phyloP scores from a whole-genome alignment of 345 rosid genomes.

The Euphorbia pulcherrima region DNA sequence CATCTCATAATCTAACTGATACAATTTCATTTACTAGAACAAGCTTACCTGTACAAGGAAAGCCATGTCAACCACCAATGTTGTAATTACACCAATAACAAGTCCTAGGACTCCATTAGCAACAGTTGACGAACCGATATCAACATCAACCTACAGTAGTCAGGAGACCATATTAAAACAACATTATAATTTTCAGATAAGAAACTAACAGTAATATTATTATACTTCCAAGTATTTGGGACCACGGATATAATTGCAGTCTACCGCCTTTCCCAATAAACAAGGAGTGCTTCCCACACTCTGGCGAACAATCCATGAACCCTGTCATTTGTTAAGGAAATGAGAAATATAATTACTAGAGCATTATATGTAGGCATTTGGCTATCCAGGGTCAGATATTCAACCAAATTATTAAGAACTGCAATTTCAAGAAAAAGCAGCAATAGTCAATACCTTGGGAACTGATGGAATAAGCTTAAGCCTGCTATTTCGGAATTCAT shows the following conservation, averaged over 20 bases:
- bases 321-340: conserved; percentile 44
- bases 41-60: conserved; percentile 85
- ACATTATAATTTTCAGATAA: neutral
- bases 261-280: conserved; percentile 91
- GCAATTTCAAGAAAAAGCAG: neutral
- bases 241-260: conserved; percentile 87
- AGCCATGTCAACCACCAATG: conserved; percentile 98
- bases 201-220: neutral
- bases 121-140: conserved; percentile 95
- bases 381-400: neutral
- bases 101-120: conserved; percentile 99
- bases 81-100: conserved; percentile 84
- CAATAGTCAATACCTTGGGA: conserved; percentile 62
- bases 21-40: conserved; percentile 14
- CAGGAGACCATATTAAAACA: conserved; percentile 12
- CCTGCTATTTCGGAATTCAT: conserved; percentile 94
- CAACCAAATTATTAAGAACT: neutral
- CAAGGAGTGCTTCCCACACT: conserved; percentile 99
- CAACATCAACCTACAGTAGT: conserved; percentile 71
- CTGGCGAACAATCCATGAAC: conserved; percentile 99
- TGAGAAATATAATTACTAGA: neutral
- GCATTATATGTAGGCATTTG: neutral
- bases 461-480: conserved; percentile 93
- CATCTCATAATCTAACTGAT: neutral
- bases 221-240: conserved; percentile 78